Percentiles rank a stretch among this genome's conserved stretches.
Evolutionary conservation across 2,329 filamentous ascomycete species (phyloP).

Genomic region (Madurella mycetomatis): DNA sequence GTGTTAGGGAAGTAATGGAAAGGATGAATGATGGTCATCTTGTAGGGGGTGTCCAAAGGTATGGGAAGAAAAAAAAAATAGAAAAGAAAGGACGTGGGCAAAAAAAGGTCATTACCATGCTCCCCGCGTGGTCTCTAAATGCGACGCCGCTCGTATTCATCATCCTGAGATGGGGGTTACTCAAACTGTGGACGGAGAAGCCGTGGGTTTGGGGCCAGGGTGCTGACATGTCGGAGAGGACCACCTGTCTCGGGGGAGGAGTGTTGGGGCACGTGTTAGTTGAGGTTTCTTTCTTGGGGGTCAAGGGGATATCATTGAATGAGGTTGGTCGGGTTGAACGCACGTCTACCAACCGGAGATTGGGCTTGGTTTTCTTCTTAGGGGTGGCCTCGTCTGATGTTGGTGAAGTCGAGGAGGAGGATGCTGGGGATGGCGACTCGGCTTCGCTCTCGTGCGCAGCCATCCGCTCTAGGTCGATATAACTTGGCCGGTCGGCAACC

Average conservation of each 20-base stretch:
- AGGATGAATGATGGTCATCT: background rate
- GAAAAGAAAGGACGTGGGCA: no score
- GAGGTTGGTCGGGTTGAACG: slow-evolving; percentile 25
- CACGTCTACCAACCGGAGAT: slow-evolving; percentile 67
- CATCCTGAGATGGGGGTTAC: slow-evolving; percentile 95
- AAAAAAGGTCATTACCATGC: slow-evolving; percentile 67
- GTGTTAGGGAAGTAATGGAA: background rate
- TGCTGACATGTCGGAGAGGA: slow-evolving; percentile 98
- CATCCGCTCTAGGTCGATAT: slow-evolving; percentile 60
- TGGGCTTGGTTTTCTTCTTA: slow-evolving; percentile 5
- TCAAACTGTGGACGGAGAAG: slow-evolving; percentile 83
- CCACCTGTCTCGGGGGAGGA: slow-evolving; percentile 49
- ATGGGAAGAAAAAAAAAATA: no score
- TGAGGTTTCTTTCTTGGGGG: background rate
- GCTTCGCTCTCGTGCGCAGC: slow-evolving; percentile 22
- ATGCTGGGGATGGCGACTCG: background rate
- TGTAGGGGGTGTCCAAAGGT: no score
- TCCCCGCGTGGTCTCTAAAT: slow-evolving; percentile 85
- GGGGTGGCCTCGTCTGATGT: slow-evolving; percentile 15
- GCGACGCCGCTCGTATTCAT: slow-evolving; percentile 94
- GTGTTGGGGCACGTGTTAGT: background rate
- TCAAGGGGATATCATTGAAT: background rate
- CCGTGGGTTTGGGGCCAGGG: slow-evolving; percentile 81
- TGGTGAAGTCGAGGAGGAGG: background rate
- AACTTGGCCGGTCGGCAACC: slow-evolving; percentile 48